These are phyloP conservation scores for Escovopsis sp. DNA, from an alignment of 2,329 filamentous ascomycete genomes.

Conservation along the genomic window DNA sequence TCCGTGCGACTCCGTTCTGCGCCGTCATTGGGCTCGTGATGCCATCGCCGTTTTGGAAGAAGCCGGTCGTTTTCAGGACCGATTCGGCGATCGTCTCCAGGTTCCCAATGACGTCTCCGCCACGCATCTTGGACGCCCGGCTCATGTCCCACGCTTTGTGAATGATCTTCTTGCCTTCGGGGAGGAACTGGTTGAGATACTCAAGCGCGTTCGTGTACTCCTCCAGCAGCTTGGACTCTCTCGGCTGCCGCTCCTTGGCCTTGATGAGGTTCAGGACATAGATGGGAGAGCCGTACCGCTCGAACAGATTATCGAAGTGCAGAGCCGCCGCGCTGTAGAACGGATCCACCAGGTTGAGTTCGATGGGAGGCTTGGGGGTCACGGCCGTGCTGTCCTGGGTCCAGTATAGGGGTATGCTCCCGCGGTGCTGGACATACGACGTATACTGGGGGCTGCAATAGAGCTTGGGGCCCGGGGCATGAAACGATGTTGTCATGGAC, in stretches of 20 bases:
- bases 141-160: slow-evolving; percentile 99
- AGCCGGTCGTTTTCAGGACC: slow-evolving; percentile 71
- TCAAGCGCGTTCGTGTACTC: slow-evolving; percentile 79
- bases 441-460: slow-evolving; percentile 87
- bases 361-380: slow-evolving; percentile 89
- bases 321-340: slow-evolving; percentile 88
- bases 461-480: slow-evolving; percentile 71
- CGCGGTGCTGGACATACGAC: slow-evolving; percentile 91
- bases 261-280: slow-evolving; percentile 91
- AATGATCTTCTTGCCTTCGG: slow-evolving; percentile 68
- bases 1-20: slow-evolving; percentile 86
- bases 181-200: slow-evolving; percentile 91
- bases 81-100: slow-evolving; percentile 82
- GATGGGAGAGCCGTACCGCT: slow-evolving; percentile 81
- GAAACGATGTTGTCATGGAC: slow-evolving; percentile 86
- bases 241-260: slow-evolving; percentile 68
- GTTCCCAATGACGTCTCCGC: slow-evolving; percentile 87
- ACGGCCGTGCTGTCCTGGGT: slow-evolving; percentile 92
- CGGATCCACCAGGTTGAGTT: slow-evolving; percentile 87
- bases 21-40: slow-evolving; percentile 47
- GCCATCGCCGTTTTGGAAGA: slow-evolving; percentile 85
- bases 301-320: slow-evolving; percentile 90
- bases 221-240: slow-evolving; percentile 78
- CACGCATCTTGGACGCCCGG: slow-evolving; percentile 76
- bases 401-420: slow-evolving; percentile 95